Conservation (phyloP, 2,329 filamentous ascomycete genomes). For the Colletotrichum sp. region DNA sequence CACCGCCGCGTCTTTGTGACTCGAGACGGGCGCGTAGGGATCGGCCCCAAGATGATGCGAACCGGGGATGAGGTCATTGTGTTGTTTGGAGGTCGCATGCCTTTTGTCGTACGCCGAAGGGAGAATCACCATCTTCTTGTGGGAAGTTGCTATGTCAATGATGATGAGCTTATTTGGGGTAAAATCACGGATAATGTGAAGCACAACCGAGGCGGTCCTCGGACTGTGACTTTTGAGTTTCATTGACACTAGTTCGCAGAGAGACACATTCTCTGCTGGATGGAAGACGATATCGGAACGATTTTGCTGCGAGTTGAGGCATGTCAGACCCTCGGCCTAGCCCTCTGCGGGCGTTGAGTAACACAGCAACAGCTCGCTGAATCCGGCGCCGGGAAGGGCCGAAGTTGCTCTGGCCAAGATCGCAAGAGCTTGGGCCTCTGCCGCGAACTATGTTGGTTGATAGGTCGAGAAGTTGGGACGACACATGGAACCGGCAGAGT, state of each 20-base stretch:
- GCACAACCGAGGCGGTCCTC: neutral
- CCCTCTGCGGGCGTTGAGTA: neutral
- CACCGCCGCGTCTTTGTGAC: conserved; percentile 10
- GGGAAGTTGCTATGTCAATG: conserved; percentile 18
- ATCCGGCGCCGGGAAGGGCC: neutral
- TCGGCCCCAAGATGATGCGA: conserved; percentile 17
- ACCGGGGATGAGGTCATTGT: conserved; percentile 16
- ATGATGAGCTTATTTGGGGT: conserved; percentile 21
- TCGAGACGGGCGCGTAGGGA: conserved; percentile 10
- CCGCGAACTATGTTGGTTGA: neutral
- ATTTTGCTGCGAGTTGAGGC: neutral
- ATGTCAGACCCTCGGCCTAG: neutral
- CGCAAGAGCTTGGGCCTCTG: neutral
- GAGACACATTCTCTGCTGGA: neutral
- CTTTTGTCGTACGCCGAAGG: conserved; percentile 10
- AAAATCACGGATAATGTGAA: conserved; percentile 11
- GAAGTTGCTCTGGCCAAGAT: neutral
- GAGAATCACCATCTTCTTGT: conserved; percentile 7
- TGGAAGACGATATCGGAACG: neutral
- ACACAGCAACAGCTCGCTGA: neutral
- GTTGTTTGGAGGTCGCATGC: conserved; percentile 21
- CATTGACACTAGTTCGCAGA: neutral
- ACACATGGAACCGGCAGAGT: neutral
- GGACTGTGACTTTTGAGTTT: neutral
- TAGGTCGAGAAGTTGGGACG: neutral